A percentile compares a stretch with the other conserved stretches of the same genome.
phyloP scores from a whole-genome alignment of 176 grass and related monocot genomes.

The Poa pratensis region DNA sequence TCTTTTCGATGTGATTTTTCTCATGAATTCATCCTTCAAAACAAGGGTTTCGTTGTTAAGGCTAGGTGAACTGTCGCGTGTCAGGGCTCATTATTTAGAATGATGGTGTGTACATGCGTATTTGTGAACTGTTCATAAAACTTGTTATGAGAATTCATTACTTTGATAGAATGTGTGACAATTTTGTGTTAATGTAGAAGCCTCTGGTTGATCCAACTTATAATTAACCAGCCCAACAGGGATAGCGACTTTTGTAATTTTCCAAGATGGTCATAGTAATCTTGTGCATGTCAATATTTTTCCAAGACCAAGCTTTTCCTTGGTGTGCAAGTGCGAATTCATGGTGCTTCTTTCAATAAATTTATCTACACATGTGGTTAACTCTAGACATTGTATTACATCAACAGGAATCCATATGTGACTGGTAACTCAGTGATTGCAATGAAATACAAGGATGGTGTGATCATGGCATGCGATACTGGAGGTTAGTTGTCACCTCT shows the following conservation, averaged over 20 bases:
- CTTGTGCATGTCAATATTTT: neutral
- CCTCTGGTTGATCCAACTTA: neutral
- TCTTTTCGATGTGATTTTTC: neutral
- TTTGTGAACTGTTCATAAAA: neutral
- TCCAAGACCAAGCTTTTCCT: neutral
- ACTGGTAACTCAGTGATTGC: conserved; percentile 93
- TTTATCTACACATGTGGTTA: conserved; percentile 15
- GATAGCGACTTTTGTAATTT: neutral
- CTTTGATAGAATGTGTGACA: neutral
- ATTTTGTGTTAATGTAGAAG: neutral
- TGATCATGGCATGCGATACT: conserved; percentile 88
- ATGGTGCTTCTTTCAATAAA: conserved; percentile 5
- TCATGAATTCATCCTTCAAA: neutral
- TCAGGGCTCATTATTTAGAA: conserved; percentile 8
- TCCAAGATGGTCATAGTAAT: neutral
- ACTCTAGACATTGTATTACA: conserved; percentile 25
- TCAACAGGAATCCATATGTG: conserved; percentile 93
- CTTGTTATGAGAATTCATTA: neutral
- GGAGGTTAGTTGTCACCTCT: conserved; percentile 60
- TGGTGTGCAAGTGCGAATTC: neutral
- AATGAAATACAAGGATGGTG: conserved; percentile 98
- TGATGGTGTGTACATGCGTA: neutral
- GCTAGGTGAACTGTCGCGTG: neutral
- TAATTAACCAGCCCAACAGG: neutral
- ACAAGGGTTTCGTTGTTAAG: neutral